Evolutionary conservation across 2,329 filamentous ascomycete species (phyloP).

Genomic region (Fusarium sacchari): DNA sequence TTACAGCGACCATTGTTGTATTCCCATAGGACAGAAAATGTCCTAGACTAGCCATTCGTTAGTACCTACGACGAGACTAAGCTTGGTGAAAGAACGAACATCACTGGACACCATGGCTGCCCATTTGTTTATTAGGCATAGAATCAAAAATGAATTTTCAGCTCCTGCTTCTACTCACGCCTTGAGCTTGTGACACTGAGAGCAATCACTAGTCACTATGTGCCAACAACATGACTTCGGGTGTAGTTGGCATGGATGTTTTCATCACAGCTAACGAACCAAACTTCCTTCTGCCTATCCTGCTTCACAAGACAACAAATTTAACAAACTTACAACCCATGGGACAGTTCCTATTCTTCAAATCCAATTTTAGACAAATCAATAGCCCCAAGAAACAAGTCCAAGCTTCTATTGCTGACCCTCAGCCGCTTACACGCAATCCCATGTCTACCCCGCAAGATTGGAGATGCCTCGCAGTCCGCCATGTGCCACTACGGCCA

Average conservation of each 20-base stretch:
- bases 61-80: neutral
- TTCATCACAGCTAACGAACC: neutral
- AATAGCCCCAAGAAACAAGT: neutral
- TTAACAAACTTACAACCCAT: neutral
- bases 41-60: neutral
- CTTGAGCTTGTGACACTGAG: neutral
- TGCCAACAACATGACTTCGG: neutral
- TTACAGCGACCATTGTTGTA: neutral
- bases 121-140: rapidly evolving
- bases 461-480: slow-evolving; percentile 1
- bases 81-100: too few species aligned
- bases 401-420: neutral
- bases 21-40: neutral
- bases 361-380: neutral
- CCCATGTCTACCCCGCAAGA: slow-evolving; percentile 3
- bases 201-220: neutral
- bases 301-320: neutral
- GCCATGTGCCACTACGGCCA: neutral
- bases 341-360: too few species aligned
- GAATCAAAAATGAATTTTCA: too few species aligned
- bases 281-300: neutral
- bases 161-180: neutral
- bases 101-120: too few species aligned
- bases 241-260: neutral
- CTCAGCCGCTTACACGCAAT: neutral